Conservation (phyloP, 2,329 filamentous ascomycete species). For the Alternaria ethzedia region DNA sequence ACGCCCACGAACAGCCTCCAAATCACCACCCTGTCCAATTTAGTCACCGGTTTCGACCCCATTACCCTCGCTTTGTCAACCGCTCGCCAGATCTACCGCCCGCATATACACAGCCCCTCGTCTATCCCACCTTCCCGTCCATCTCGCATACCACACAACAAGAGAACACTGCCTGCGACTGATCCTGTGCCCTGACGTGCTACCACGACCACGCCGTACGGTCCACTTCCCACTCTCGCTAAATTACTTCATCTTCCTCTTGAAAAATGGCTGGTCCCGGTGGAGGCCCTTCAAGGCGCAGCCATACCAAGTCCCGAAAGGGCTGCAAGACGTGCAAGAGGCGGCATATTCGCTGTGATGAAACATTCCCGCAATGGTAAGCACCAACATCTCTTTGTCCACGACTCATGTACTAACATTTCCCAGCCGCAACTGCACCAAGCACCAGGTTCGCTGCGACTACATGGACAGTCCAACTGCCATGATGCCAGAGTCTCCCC, state of each 20-base stretch:
- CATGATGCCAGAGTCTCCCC: constrained; percentile 62
- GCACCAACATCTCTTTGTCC: constrained; percentile 27
- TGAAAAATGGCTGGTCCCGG: constrained; percentile 84
- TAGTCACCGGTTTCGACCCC: constrained; percentile 43
- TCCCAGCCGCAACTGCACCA: constrained; percentile 91
- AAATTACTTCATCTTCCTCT: constrained; percentile 6
- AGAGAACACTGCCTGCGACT: constrained; percentile 16
- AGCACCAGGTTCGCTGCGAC: constrained; percentile 97
- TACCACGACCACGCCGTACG: constrained; percentile 15
- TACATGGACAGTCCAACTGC: constrained; percentile 87
- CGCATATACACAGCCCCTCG: constrained; percentile 43
- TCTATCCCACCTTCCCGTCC: constrained; percentile 27
- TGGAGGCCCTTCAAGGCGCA: constrained; percentile 86
- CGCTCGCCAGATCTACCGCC: constrained; percentile 38
- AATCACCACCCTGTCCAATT: constrained; percentile 29
- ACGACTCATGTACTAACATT: constrained; percentile 24
- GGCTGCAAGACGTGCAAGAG: constrained; percentile 98
- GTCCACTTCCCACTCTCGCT: constrained; percentile 24
- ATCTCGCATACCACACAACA: constrained; percentile 12
- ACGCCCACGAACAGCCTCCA: constrained; percentile 40
- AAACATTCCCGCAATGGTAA: constrained; percentile 97
- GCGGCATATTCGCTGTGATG: constrained; percentile 96
- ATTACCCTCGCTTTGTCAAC: constrained; percentile 42
- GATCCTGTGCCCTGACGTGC: constrained; percentile 19
- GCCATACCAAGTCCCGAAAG: constrained; percentile 98